phyloP scores from a whole-genome alignment of 2,329 filamentous ascomycete genomes.

The Venturia asperata region DNA sequence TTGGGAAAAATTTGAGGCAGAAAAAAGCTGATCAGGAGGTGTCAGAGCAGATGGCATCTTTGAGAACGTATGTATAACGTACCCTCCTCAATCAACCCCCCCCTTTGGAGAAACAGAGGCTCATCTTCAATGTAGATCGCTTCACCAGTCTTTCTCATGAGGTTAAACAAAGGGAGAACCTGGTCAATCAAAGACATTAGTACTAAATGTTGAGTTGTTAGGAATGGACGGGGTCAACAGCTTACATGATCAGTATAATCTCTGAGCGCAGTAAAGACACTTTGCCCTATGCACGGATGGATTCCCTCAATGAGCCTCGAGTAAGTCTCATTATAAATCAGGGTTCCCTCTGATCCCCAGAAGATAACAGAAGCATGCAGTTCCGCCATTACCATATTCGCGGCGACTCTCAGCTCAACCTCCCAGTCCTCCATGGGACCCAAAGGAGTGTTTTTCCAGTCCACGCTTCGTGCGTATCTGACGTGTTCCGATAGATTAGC shows the following conservation, averaged over 20 bases:
- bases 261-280: constrained; percentile 4
- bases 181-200: background rate
- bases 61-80: background rate
- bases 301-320: constrained; percentile 1
- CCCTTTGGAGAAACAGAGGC: constrained; percentile 9
- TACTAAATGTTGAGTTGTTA: no score
- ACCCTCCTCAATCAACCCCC: constrained; percentile 9
- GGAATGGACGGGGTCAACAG: no score
- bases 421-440: constrained; percentile 14
- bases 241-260: constrained; percentile 8
- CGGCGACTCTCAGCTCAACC: constrained; percentile 6
- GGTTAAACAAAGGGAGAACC: constrained; percentile 9
- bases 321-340: constrained; percentile 32
- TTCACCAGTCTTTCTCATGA: background rate
- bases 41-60: background rate
- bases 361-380: background rate
- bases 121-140: background rate
- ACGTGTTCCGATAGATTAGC: constrained; percentile 7
- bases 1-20: background rate
- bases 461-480: background rate
- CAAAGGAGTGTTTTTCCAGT: constrained; percentile 10
- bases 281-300: constrained; percentile 5
- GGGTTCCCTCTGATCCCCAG: constrained; percentile 21
- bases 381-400: constrained; percentile 8
- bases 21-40: constrained; percentile 7